Evolutionary conservation across 257 asterid species (phyloP), one percentile per base, ranked within the genome.

Genomic region (Lycium ferocissimum): DNA sequence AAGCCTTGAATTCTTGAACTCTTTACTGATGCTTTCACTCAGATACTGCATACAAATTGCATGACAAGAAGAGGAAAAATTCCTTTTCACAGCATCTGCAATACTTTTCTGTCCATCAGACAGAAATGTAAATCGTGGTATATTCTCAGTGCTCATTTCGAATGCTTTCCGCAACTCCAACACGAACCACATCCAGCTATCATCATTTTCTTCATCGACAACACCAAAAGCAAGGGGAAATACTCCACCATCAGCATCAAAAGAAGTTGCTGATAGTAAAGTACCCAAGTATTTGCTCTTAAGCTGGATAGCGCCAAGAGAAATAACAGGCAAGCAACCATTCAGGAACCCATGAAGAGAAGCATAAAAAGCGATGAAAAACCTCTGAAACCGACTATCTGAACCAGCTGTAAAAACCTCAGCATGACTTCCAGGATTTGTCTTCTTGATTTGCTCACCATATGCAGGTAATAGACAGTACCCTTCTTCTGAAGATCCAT

Each of bases 151-250:
- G 85, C 89, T 91, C 89, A 88, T 88, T 86, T 92, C 94, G 14
- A 94, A 84, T 22, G 92, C 90, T 88, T 91, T 92, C 12, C 85
- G 94, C 57, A 93, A 86, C 87, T 93, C 94, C 5, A 93, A 92
- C 87, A 94, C 84, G 90, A 93, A 92, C 98, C 98, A 94, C 89
- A 90, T 87, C 98, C 98, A 94, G 79, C 93, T 93, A 37, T 93
- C 97, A 54, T 93, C 93, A 86, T 90, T 91, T 85, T 92, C 98
- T 13, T 84, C 87, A 76, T 94, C 94, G 73, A 94, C 94, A 81
- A 92, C 93, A 81, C 94, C 94, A 85, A 94, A 89, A 10, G 98
- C 97, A 66, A 94, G 86, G 2, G 92, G 94, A 92, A 92, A 94
- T 66, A 94, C 87, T 37, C 93, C 94, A 83, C 98, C 98, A 85